Conservation (phyloP, 1,284 basidiomycete genomes). For the Phaffia rhodozyma region DNA sequence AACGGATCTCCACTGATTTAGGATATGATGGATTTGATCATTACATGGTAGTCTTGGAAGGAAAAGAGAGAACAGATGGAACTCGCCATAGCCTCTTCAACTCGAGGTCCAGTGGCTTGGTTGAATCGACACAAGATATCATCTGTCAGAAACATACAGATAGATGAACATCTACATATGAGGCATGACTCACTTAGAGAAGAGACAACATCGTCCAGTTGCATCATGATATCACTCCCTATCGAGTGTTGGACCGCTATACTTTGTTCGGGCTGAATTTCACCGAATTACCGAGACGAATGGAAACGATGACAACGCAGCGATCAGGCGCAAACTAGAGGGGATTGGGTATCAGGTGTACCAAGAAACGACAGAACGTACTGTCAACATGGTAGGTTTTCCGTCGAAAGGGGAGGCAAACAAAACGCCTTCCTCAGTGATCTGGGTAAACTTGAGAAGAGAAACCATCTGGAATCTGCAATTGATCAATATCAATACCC, state of each 20-base stretch:
- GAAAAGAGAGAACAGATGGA: constrained; percentile 16
- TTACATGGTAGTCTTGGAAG: too few species aligned
- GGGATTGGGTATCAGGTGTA: constrained; percentile 11
- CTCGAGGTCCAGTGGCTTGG: constrained; percentile 58
- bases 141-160: too few species aligned
- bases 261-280: constrained; percentile 61
- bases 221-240: constrained; percentile 82
- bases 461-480: constrained; percentile 73
- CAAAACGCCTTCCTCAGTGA: constrained; percentile 71
- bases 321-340: not conserved
- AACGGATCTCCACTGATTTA: constrained; percentile 48
- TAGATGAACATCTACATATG: too few species aligned
- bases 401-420: constrained; percentile 71
- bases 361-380: constrained; percentile 33
- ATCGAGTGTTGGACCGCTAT: constrained; percentile 62
- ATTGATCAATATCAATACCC: too few species aligned
- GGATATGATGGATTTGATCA: constrained; percentile 9
- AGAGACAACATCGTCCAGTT: constrained; percentile 67
- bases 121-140: too few species aligned
- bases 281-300: not conserved
- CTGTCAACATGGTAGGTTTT: constrained; percentile 69
- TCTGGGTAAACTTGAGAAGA: constrained; percentile 61
- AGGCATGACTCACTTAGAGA: not conserved
- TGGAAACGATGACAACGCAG: too few species aligned
- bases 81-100: constrained; percentile 56